Conservation (phyloP, 257 asterid species). For the Handroanthus guayacan region DNA sequence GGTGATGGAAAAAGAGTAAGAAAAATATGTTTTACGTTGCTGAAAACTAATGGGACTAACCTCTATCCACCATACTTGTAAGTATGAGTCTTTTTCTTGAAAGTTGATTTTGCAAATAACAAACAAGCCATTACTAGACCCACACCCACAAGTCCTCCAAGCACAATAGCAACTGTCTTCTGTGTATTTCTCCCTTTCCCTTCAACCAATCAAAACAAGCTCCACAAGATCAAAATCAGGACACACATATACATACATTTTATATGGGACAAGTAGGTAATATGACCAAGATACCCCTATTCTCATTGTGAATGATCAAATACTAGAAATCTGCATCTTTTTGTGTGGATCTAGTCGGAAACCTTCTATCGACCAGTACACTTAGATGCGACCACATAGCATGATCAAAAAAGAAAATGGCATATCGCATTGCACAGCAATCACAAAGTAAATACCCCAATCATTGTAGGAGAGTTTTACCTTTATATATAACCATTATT, state of each 20-base stretch:
- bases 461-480: too few relatives aligned
- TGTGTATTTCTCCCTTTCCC: conserved; percentile 58
- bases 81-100: conserved; percentile 58
- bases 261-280: too few relatives aligned
- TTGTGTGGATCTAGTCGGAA: too few relatives aligned
- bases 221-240: not conserved
- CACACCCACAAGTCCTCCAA: conserved; percentile 77
- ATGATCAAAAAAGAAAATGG: too few relatives aligned
- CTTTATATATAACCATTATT: too few relatives aligned
- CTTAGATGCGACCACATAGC: too few relatives aligned
- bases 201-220: conserved; percentile 38
- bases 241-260: not conserved
- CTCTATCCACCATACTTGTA: conserved; percentile 69
- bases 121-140: conserved; percentile 72
- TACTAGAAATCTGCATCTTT: too few relatives aligned
- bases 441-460: too few relatives aligned
- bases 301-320: too few relatives aligned
- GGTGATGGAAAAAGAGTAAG: not conserved
- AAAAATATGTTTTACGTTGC: not conserved
- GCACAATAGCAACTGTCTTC: conserved; percentile 75
- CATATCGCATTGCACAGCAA: too few relatives aligned
- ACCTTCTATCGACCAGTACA: too few relatives aligned
- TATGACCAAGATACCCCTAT: too few relatives aligned
- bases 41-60: conserved; percentile 20
- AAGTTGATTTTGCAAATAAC: conserved; percentile 65